These are phyloP conservation scores for Trypanosoma melophagium DNA, from an alignment of 208 protist species.

Conservation along the genomic window DNA sequence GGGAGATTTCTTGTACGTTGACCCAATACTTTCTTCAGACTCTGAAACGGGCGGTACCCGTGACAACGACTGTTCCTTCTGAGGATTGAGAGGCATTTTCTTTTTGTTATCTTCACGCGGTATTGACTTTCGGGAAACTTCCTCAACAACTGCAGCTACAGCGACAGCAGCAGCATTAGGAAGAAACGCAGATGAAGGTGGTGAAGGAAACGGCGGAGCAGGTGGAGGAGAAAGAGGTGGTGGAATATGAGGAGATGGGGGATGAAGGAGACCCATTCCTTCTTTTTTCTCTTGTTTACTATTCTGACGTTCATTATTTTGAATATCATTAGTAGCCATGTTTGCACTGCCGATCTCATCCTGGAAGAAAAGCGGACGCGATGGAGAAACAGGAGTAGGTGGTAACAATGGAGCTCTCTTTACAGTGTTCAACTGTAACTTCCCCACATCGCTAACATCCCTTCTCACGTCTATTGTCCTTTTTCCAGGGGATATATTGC, in stretches of 20 bases:
- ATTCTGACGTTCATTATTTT: neutral
- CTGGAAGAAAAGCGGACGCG: neutral
- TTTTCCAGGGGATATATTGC: too few species aligned
- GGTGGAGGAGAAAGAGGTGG: neutral
- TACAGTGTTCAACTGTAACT: neutral
- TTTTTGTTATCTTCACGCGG: too few species aligned
- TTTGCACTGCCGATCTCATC: neutral
- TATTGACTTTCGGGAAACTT: too few species aligned
- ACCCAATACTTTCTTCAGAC: too few species aligned
- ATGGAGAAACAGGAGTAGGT: neutral
- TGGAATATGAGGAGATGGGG: neutral
- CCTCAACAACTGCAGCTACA: too few species aligned
- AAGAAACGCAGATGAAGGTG: neutral
- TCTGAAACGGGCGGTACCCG: too few species aligned
- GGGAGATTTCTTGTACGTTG: too few species aligned
- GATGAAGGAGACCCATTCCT: neutral
- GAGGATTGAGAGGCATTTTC: too few species aligned
- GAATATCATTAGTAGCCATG: neutral
- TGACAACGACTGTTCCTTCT: too few species aligned
- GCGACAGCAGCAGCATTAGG: too few species aligned
- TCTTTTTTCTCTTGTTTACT: too few species aligned
- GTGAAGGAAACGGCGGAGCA: neutral
- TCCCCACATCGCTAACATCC: neutral
- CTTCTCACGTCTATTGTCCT: neutral
- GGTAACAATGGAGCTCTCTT: neutral